Percentiles rank a stretch among this genome's conserved stretches.
Evolutionary conservation across 1,284 basidiomycete species (phyloP).

Genomic region (Sporisorium sorghi): DNA sequence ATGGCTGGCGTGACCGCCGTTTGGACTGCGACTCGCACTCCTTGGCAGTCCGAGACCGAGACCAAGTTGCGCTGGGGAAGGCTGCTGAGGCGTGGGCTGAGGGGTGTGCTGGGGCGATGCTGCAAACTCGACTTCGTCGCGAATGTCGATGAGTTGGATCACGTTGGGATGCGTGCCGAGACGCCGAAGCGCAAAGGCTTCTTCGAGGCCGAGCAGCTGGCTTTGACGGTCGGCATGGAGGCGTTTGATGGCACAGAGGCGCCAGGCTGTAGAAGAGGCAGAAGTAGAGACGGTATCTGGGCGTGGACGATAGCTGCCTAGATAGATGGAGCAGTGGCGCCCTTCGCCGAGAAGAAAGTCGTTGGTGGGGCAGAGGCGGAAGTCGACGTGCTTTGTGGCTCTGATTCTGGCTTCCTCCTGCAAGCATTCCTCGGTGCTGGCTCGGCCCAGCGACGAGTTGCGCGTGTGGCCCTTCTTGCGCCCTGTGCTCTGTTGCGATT

Average conservation of each 20-base stretch:
- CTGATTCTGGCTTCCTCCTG: slow-evolving; percentile 57
- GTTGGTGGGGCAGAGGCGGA: slow-evolving; percentile 57
- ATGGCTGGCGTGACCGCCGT: slow-evolving; percentile 16
- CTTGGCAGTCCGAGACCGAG: slow-evolving; percentile 28
- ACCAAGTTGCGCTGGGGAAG: background rate
- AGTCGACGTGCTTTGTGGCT: slow-evolving; percentile 56
- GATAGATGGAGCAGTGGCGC: slow-evolving; percentile 62
- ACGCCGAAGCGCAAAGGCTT: slow-evolving; percentile 65
- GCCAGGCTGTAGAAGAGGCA: slow-evolving; percentile 34
- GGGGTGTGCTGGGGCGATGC: slow-evolving; percentile 31
- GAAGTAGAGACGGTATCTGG: background rate
- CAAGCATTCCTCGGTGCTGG: slow-evolving; percentile 59
- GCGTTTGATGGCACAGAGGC: slow-evolving; percentile 67
- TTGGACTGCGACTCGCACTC: background rate
- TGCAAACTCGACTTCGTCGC: slow-evolving; percentile 62
- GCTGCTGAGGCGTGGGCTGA: background rate
- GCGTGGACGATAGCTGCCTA: slow-evolving; percentile 56
- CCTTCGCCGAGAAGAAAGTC: slow-evolving; percentile 66
- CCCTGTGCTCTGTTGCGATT: slow-evolving; percentile 14
- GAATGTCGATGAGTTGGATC: slow-evolving; percentile 61
- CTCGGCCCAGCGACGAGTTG: slow-evolving; percentile 56
- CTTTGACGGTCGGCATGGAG: slow-evolving; percentile 64
- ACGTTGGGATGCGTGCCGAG: slow-evolving; percentile 64
- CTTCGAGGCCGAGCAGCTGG: slow-evolving; percentile 65
- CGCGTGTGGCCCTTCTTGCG: slow-evolving; percentile 37